These are phyloP conservation scores for Plasmodium gallinaceum DNA, from an alignment of 169 alveolate species.

Conservation along the genomic window DNA sequence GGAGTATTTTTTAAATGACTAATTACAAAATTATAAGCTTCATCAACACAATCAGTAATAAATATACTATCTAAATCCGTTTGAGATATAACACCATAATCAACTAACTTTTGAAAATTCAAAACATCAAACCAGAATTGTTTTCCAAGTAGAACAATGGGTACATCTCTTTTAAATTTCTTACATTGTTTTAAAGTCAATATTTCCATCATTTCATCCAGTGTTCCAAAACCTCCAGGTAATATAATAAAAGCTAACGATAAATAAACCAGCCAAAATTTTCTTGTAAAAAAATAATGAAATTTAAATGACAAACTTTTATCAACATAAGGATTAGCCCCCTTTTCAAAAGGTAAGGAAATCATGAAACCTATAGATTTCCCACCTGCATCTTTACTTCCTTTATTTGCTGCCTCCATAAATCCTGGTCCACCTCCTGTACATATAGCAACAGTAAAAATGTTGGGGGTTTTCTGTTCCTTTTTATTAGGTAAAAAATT, in stretches of 20 bases:
- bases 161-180: constrained; percentile 81
- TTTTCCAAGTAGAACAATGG: constrained; percentile 82
- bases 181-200: constrained; percentile 81
- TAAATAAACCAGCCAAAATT: constrained; percentile 84
- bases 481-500: constrained; percentile 34
- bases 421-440: constrained; percentile 87
- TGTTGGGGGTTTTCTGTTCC: constrained; percentile 26
- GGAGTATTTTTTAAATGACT: constrained; percentile 30
- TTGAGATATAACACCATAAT: constrained; percentile 58
- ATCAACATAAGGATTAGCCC: constrained; percentile 79
- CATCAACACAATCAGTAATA: constrained; percentile 55
- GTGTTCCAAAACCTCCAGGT: constrained; percentile 86
- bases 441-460: constrained; percentile 80
- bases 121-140: constrained; percentile 74
- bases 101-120: constrained; percentile 67
- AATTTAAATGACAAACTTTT: constrained; percentile 80
- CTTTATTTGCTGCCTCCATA: constrained; percentile 86
- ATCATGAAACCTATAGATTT: constrained; percentile 81
- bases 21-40: constrained; percentile 48
- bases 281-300: constrained; percentile 86
- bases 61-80: constrained; percentile 39
- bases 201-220: constrained; percentile 85
- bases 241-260: constrained; percentile 70
- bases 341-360: constrained; percentile 82
- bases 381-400: constrained; percentile 80